These are phyloP conservation scores for Triangularia verruculosa DNA, from an alignment of 2,329 filamentous ascomycete species.

Conservation along the genomic window DNA sequence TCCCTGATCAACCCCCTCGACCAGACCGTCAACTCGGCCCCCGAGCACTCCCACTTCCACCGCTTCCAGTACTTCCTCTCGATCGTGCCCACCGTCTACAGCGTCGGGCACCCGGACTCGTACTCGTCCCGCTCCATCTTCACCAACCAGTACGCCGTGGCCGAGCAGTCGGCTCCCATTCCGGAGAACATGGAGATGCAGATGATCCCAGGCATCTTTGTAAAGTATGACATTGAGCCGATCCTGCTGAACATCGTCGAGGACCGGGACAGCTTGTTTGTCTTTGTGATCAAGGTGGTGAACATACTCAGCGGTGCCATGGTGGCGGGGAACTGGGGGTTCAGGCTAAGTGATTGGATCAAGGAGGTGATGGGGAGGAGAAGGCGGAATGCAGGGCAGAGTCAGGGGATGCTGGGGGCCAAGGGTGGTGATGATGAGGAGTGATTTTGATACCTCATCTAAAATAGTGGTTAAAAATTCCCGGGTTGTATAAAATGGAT, in stretches of 20 bases:
- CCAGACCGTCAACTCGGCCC: constrained; percentile 76
- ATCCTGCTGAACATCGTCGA: constrained; percentile 85
- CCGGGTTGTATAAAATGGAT: background rate
- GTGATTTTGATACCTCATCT: background rate
- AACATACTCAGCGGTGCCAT: constrained; percentile 90
- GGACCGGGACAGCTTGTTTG: constrained; percentile 69
- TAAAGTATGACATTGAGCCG: constrained; percentile 99
- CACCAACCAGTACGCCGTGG: constrained; percentile 98
- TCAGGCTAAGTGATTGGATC: constrained; percentile 77
- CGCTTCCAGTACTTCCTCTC: constrained; percentile 98
- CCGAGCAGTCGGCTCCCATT: constrained; percentile 74
- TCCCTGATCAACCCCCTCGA: constrained; percentile 92
- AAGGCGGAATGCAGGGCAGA: constrained; percentile 40
- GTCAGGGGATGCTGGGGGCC: constrained; percentile 49
- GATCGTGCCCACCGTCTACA: constrained; percentile 92
- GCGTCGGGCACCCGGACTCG: constrained; percentile 47
- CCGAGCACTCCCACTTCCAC: constrained; percentile 83
- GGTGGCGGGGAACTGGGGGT: constrained; percentile 92
- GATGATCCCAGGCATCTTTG: constrained; percentile 80
- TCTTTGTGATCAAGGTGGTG: constrained; percentile 75
- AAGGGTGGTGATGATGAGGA: constrained; percentile 34
- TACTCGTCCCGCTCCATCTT: constrained; percentile 60
- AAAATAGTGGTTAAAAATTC: background rate
- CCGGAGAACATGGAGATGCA: constrained; percentile 51
- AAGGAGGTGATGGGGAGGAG: constrained; percentile 52